Evolutionary conservation across 2,329 filamentous ascomycete genomes (phyloP), one percentile per base, ranked within the genome.

Genomic region (Stachybotrys elegans): DNA sequence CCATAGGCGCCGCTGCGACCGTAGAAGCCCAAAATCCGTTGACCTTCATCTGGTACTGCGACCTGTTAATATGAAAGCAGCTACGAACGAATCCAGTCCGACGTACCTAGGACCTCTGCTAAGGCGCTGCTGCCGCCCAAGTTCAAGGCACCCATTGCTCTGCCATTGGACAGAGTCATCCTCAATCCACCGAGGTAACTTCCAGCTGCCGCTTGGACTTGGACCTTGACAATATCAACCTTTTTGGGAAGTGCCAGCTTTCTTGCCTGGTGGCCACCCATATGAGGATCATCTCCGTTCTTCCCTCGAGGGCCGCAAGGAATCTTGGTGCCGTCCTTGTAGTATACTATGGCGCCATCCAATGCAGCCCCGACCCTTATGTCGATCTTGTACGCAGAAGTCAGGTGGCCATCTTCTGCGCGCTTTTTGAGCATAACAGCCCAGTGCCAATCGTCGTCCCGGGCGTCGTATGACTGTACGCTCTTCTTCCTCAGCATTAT

Each of bases 21-120:
- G 45, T 59, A 73, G 48, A 75, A 75, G 0, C 72, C 72, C 8
- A 76, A 58, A 36, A 75, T 67, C 12, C 59, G 58, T 41, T 75
- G 65, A 21, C 61, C 57, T 0, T 46, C 34, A 2, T 47, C 55
- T 1, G 66, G 60, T 42, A 61, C 60, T 51, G 63, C 11, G 8
- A 22, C 13, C n/a, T 50, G 32, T 50, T 43, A 14, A 53, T 27
- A 47, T 45, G 43, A 43, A 44, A 17, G n/a, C n/a, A n/a, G n/a
- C n/a, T n/a, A n/a, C n/a, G n/a, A n/a, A n/a, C n/a, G n/a, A n/a
- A n/a, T n/a, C 7, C 22, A 38, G 14, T 17, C 5, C 5, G 3
- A 60, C 39, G 43, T 51, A 51, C 31, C 39, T 6, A 45, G 43
- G 34, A 48, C 32, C 13, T 45, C 22, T 5, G 48, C 42, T 7